Conservation (phyloP, 225 moss, liverwort and hornwort genomes). For the Physcomitrellopsis africana region DNA sequence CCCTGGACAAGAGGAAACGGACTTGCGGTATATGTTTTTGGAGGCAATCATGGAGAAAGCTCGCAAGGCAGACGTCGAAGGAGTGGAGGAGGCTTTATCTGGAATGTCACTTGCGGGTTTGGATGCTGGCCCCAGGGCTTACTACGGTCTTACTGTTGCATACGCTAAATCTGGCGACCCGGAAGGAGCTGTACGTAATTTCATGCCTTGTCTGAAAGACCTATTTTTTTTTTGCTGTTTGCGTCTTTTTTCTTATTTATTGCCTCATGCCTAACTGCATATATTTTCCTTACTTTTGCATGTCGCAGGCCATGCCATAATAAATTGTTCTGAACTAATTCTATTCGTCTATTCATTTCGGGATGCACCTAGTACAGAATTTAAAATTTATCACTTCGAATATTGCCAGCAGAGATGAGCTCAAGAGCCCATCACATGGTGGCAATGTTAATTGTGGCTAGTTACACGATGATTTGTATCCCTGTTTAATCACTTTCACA, state of each 20-base stretch:
- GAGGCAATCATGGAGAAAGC: slow-evolving; percentile 94
- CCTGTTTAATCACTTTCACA: background rate
- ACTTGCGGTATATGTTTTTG: slow-evolving; percentile 84
- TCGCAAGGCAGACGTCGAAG: slow-evolving; percentile 71
- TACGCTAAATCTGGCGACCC: slow-evolving; percentile 75
- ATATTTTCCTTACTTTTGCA: too few relatives aligned
- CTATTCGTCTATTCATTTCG: too few relatives aligned
- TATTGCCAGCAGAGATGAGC: too few relatives aligned
- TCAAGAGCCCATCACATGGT: too few relatives aligned
- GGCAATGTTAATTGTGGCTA: too few relatives aligned
- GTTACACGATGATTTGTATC: too few relatives aligned
- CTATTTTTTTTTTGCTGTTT: background rate
- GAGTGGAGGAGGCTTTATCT: slow-evolving; percentile 87
- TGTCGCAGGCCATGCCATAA: too few relatives aligned
- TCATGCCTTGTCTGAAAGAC: slow-evolving; percentile 8
- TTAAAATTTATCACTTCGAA: too few relatives aligned
- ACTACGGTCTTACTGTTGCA: slow-evolving; percentile 81
- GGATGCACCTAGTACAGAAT: too few relatives aligned
- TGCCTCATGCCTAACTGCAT: too few relatives aligned
- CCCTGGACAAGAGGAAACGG: slow-evolving; percentile 66
- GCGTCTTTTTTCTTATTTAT: background rate
- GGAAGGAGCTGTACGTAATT: slow-evolving; percentile 82
- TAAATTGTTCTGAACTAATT: too few relatives aligned
- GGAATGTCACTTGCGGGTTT: slow-evolving; percentile 91
- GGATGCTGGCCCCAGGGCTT: slow-evolving; percentile 85